These are phyloP conservation scores for Drosera capensis DNA, from an alignment of 148 eudicot genomes.

Conservation along the genomic window DNA sequence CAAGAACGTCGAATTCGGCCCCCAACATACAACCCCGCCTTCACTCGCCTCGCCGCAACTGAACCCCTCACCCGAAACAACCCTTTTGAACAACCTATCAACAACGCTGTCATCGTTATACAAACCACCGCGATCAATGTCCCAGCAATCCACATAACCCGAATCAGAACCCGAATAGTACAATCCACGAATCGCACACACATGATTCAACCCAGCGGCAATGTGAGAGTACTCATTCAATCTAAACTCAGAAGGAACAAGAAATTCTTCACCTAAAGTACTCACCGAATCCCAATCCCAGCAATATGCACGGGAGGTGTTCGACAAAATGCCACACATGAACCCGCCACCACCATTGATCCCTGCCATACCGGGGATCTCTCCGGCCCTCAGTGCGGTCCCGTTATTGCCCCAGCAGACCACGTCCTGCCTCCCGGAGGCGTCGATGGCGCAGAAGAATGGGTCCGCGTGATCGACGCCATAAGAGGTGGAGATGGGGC, in stretches of 20 bases:
- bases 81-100: slow-evolving; percentile 19
- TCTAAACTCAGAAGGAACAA: slow-evolving; percentile 33
- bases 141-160: slow-evolving; percentile 86
- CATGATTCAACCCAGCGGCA: slow-evolving; percentile 67
- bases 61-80: slow-evolving; percentile 85
- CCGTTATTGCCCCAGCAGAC: slow-evolving; percentile 61
- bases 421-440: slow-evolving; percentile 69
- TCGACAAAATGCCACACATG: slow-evolving; percentile 60
- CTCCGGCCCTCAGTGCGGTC: slow-evolving; percentile 15
- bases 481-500: slow-evolving; percentile 81
- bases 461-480: slow-evolving; percentile 29
- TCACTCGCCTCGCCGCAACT: slow-evolving; percentile 46
- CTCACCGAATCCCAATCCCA: slow-evolving; percentile 63
- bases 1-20: slow-evolving; percentile 44
- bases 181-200: slow-evolving; percentile 63
- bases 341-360: slow-evolving; percentile 64
- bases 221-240: slow-evolving; percentile 41
- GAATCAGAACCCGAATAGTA: slow-evolving; percentile 33
- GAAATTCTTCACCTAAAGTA: slow-evolving; percentile 22
- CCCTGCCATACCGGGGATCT: slow-evolving; percentile 52
- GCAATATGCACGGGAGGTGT: slow-evolving; percentile 56
- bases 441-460: slow-evolving; percentile 90
- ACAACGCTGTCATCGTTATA: slow-evolving; percentile 32
- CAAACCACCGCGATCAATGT: slow-evolving; percentile 31
- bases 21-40: slow-evolving; percentile 67